These are phyloP conservation scores for Penicillium lividum DNA, from an alignment of 495 filamentous ascomycete species.

Conservation along the genomic window DNA sequence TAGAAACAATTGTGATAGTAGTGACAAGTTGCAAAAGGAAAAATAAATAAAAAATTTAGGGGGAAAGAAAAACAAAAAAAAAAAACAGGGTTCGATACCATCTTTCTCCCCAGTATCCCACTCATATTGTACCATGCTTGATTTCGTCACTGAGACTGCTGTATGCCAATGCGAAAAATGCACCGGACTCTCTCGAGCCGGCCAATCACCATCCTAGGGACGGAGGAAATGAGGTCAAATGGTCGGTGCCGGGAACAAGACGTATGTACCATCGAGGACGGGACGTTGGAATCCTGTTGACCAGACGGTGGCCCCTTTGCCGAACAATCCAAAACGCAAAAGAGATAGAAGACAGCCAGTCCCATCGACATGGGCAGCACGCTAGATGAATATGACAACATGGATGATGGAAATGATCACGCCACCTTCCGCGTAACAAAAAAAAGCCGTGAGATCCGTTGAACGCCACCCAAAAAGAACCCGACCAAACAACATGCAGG, in stretches of 20 bases:
- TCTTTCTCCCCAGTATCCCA: slow-evolving; percentile 14
- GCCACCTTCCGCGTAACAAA: slow-evolving; percentile 38
- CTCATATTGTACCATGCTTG: slow-evolving; percentile 12
- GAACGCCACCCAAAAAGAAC: slow-evolving; percentile 46
- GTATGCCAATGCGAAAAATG: slow-evolving; percentile 9
- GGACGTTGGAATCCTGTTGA: neutral
- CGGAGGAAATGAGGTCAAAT: neutral
- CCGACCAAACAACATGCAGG: slow-evolving; percentile 41
- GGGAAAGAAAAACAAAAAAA: slow-evolving; percentile 16
- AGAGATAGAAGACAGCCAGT: slow-evolving; percentile 21
- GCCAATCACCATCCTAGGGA: neutral
- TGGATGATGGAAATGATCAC: slow-evolving; percentile 40
- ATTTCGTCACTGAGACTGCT: slow-evolving; percentile 13
- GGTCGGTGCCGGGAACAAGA: slow-evolving; percentile 5
- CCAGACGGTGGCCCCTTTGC: slow-evolving; percentile 10
- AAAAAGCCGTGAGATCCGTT: slow-evolving; percentile 47
- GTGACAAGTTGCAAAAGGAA: slow-evolving; percentile 16
- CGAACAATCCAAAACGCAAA: slow-evolving; percentile 17
- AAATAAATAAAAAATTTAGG: slow-evolving; percentile 5
- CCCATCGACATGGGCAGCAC: slow-evolving; percentile 40
- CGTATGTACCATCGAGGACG: slow-evolving; percentile 16
- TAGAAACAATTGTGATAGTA: slow-evolving; percentile 14
- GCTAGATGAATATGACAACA: slow-evolving; percentile 49
- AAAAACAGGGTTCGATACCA: slow-evolving; percentile 14
- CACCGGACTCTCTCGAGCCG: neutral